Conservation (phyloP, 2,329 filamentous ascomycete species). For the Penicillium sp. region DNA sequence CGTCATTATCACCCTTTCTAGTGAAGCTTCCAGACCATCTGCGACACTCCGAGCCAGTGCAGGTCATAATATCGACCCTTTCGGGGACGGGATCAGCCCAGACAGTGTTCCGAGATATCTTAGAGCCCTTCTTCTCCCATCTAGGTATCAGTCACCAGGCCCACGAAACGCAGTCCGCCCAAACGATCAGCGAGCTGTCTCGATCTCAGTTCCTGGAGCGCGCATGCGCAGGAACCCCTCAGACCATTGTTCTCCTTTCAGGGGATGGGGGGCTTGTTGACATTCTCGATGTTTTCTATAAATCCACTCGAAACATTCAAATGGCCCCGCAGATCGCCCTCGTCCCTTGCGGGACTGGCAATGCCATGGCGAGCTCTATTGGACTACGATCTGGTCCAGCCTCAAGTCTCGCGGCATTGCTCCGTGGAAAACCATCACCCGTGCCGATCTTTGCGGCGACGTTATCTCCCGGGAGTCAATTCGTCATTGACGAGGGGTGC, state of each 20-base stretch:
- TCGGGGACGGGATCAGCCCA: conserved; percentile 63
- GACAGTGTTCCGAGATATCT: conserved; percentile 55
- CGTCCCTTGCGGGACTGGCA: conserved; percentile 54
- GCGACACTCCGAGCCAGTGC: conserved; percentile 28
- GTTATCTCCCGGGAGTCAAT: conserved; percentile 59
- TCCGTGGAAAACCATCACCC: conserved; percentile 55
- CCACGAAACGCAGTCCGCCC: conserved; percentile 62
- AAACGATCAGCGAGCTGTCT: conserved; percentile 66
- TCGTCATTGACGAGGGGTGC: conserved; percentile 47
- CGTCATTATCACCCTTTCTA: conserved; percentile 14
- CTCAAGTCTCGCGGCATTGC: conserved; percentile 57
- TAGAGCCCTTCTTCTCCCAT: conserved; percentile 56
- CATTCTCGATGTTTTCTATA: conserved; percentile 66
- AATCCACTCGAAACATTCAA: conserved; percentile 22
- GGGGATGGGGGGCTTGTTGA: conserved; percentile 88
- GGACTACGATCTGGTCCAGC: conserved; percentile 30
- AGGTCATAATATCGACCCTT: conserved; percentile 66
- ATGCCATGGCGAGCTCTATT: conserved; percentile 46
- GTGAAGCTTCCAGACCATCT: conserved; percentile 25
- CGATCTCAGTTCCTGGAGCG: conserved; percentile 47
- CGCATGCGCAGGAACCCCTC: conserved; percentile 49
- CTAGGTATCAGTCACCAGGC: conserved; percentile 55
- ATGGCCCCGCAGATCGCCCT: conserved; percentile 58
- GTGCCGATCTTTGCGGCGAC: conserved; percentile 63
- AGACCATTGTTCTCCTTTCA: conserved; percentile 74